Base-by-base conservation (phyloP, 345 rosid genomes). In the Salix purpurea region DNA sequence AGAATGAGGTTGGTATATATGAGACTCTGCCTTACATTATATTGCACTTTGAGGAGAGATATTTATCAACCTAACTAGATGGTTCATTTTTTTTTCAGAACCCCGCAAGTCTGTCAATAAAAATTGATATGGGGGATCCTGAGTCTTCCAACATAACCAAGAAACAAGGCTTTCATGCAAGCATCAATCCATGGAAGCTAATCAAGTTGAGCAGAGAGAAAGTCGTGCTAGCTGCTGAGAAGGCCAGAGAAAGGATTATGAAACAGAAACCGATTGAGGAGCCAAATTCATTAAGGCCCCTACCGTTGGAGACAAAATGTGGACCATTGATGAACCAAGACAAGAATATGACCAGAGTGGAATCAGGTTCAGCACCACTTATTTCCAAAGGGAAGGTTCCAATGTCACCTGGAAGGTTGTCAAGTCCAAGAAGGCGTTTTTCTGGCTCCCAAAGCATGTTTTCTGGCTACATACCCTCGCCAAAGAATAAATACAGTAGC, bases 171-270 rank as follows among this genome's bases (percentile, higher is more conserved):
- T 89, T 92, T 77, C 92, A 73, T 65, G 95, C 87, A 24, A 88
- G 95, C 83, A 93, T 93, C 76, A 83, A 93, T 69, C 99, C 99
- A 3, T 93, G 98, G 99, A 90, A 87, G 62, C 87, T 93, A 79
- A 86, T 93, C 50, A 89, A 84, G 36, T 52, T 93, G 69, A 96
- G 98, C 85, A 89, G 89, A 79, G 97, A 96, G 76, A 93, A 90
- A 84, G 96, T 97, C 79, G 76, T 93, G 72, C 81, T 85, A 74
- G 98, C 97, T 61, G 99, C 99, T 26, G 99, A 96, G 78, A 96
- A 84, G 84, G 97, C 99, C 64, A 90, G 82, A 78, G 98, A 89
- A 81, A 87, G 91, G 85, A 88, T 92, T 32, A 72, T 84, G 87
- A 92, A 85, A 62, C 79, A 87, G 32, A 96, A 84, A 52, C 80